Percentiles rank a stretch among this genome's conserved stretches.
phyloP scores from a whole-genome alignment of 768 basidiomycete genomes.

The Polyporus arcularius region DNA sequence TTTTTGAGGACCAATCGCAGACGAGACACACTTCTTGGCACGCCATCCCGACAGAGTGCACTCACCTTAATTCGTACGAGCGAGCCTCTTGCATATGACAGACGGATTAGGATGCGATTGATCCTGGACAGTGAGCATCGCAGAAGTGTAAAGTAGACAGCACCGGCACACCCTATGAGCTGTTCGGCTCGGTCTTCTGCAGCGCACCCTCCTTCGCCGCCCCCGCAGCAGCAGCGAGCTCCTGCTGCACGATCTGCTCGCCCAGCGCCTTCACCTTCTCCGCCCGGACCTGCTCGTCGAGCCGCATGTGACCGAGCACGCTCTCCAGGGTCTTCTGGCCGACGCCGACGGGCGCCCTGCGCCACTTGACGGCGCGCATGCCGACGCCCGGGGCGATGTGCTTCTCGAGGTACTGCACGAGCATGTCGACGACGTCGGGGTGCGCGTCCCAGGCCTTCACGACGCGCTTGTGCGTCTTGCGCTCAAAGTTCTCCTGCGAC shows the following conservation, averaged over 20 bases:
- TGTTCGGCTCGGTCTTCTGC: neutral
- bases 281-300: conserved; percentile 31
- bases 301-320: conserved; percentile 35
- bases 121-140: too few species aligned
- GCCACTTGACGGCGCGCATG: conserved; percentile 79
- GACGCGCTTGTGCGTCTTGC: conserved; percentile 77
- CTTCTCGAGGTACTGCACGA: conserved; percentile 74
- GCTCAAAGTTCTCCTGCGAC: conserved; percentile 92
- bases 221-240: conserved; percentile 27
- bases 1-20: too few species aligned
- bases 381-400: conserved; percentile 87
- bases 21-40: too few species aligned
- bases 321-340: conserved; percentile 41
- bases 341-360: conserved; percentile 58
- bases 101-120: too few species aligned
- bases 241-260: conserved; percentile 42
- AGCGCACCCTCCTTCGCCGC: conserved; percentile 15
- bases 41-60: too few species aligned
- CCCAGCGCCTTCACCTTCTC: conserved; percentile 34
- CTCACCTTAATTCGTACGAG: too few species aligned
- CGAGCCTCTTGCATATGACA: too few species aligned
- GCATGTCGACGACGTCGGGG: conserved; percentile 72
- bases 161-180: neutral
- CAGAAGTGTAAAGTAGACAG: neutral
- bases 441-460: conserved; percentile 93